phyloP scores from a whole-genome alignment of 2,329 filamentous ascomycete species.

The Epichloe sibirici region DNA sequence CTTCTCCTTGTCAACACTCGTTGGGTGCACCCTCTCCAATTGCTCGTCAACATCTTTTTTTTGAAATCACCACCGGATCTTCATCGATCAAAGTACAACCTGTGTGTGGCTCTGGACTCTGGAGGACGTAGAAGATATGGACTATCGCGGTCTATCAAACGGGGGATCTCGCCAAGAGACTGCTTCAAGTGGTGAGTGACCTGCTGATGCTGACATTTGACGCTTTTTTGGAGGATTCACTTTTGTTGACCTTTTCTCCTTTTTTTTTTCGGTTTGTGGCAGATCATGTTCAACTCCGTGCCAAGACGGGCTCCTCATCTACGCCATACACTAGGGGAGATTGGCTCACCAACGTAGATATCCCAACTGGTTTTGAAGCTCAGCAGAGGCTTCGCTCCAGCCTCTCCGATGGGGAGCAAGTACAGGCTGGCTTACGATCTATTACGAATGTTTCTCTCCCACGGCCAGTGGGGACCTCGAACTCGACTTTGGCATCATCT shows the following conservation, averaged over 20 bases:
- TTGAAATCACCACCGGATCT: neutral
- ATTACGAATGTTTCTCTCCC: neutral
- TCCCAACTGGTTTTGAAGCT: neutral
- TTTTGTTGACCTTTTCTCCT: neutral
- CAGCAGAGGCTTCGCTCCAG: neutral
- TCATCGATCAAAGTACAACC: neutral
- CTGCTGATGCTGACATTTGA: neutral
- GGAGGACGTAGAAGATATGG: neutral
- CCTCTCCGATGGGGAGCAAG: neutral
- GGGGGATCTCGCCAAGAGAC: neutral
- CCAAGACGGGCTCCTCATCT: neutral
- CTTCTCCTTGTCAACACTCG: neutral
- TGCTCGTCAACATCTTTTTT: neutral
- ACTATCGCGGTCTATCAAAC: neutral
- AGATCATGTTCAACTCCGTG: neutral
- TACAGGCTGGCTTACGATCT: neutral
- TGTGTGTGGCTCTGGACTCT: neutral
- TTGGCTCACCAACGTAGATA: constrained; percentile 5
- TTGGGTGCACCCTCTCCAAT: neutral
- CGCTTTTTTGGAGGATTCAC: neutral
- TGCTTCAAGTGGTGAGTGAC: neutral
- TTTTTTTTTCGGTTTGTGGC: neutral
- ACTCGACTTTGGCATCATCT: neutral
- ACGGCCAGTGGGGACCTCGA: neutral
- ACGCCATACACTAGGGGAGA: neutral